Base-by-base conservation (phyloP, 1,139 yeast species). In the Geotrichum histeridarum region DNA sequence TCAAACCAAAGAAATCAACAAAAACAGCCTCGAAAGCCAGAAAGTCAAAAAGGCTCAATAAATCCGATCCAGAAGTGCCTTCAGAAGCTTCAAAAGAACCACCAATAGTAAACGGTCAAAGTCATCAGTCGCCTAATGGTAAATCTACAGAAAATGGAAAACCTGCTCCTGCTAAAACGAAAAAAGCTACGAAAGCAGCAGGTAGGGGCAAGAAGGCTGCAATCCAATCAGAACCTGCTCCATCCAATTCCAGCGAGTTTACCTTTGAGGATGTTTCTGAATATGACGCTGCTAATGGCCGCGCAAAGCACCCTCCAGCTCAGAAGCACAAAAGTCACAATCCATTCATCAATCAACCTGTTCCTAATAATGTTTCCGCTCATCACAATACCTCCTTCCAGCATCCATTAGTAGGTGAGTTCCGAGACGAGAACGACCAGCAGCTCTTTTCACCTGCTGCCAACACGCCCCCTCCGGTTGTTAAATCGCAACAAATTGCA, bases 401-500 rank as follows among this genome's bases (percentile, higher is more conserved):
- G 33, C 44, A 48, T 27, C 46, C 46, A 12, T 31, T 42, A 11
- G 36, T 42, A 7, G 47, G 38, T 35, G 42, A 46, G 32, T 48
- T 17, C 17, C 54, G 31, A 38, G 55, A 56, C 17, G 48, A 33
- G 14, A n/a, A 18, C 14, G 48, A 58, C 17, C 54, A 53, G 31
- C 52, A 51, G 14, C 31, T 27, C 7, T 45, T 33, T 17, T 33
- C 47, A 9, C 36, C 51, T 9, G 31, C 27, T 11, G 36, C 51
- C 12, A 49, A 44, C 42, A 53, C 56, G 11, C 50, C 54, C 18
- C 56, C 59, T 17, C 50, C 54, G 9, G 48, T 50, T 8, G 41
- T 56, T 2, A 42, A 46, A 43, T 39, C 49, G 12, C 57, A 60
- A 17, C 55, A 69, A 43, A 55, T 72, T 18, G 62, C 74, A 14